Base-by-base conservation (phyloP, 768 basidiomycete species). In the Pulveroboletus sp. region DNA sequence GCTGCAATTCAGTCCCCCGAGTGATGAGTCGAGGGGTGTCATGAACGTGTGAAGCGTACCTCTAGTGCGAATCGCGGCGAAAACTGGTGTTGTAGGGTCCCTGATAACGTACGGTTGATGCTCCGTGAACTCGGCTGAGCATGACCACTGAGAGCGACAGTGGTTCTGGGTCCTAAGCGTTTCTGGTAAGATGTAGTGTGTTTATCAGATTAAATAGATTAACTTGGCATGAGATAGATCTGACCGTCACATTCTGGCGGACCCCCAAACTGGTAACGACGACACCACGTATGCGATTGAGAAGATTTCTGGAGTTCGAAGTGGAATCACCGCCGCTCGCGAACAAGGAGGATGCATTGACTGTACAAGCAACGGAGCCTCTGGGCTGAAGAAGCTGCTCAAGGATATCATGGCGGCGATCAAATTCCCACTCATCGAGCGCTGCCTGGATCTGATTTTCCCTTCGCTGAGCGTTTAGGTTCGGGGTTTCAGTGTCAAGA, bases 31-130 rank as follows among this genome's bases (percentile, higher is more conserved):
- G 30, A 52, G 55, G 36, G 46, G 54, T 46, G 47, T 58, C 49
- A 31, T 33, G 31, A 59, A 50, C 50, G 60, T 54, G 56, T 44
- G 52, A 45, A 52, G 40, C 49, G 55, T 63, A 76, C 81, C 66
- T 76, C 70, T n/a, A 76, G 69, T 39, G 66, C 64, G 50, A 82
- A 59, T 43, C 80, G 78, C 12, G 88, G 86, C 27, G 87, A 88
- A 60, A 81, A 82, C 58, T 89, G 86, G 65, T 92, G 85, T 49
- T 77, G 79, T 42, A 93, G 66, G 2, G 89, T 89, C 33, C 86
- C 88, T 24, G 80, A 62, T 35, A 93, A 62, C 49, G 76, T 77
- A 14, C 73, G 74, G 9, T 67, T 58, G 18, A 57, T 63, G 39
- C 35, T 55, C 44, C 51, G 54, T 43, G 57, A 11, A 30, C 56